These are phyloP conservation scores for Phytophthora meadii DNA, from an alignment of 352 stramenopile genomes.

Conservation along the genomic window DNA sequence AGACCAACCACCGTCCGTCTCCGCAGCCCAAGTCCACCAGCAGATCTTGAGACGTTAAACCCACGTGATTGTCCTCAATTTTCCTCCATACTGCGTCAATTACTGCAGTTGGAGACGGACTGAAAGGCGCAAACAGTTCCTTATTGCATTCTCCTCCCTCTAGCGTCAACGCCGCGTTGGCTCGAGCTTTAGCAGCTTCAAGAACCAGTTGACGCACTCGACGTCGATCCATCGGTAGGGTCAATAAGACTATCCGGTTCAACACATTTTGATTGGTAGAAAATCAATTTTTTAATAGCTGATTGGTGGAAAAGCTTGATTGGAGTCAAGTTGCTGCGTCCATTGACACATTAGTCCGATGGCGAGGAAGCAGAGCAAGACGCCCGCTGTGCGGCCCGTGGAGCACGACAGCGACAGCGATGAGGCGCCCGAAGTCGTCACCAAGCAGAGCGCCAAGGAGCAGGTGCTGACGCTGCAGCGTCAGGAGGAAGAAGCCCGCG, in stretches of 20 bases:
- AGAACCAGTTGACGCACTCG: constrained; percentile 72
- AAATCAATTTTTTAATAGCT: constrained; percentile 7
- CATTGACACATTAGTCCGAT: constrained; percentile 28
- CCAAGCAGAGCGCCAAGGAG: constrained; percentile 71
- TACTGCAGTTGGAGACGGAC: constrained; percentile 63
- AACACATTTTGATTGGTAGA: constrained; percentile 37
- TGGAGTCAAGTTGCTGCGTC: constrained; percentile 15
- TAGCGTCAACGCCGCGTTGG: constrained; percentile 56
- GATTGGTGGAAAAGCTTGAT: constrained; percentile 49
- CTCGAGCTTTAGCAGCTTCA: constrained; percentile 58
- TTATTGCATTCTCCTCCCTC: constrained; percentile 10
- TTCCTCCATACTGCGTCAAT: constrained; percentile 73
- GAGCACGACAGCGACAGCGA: constrained; percentile 66
- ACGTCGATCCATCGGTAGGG: constrained; percentile 33
- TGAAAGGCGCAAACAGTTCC: constrained; percentile 77
- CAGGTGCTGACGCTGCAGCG: constrained; percentile 55
- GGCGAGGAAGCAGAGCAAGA: constrained; percentile 34
- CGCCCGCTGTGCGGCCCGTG: constrained; percentile 15
- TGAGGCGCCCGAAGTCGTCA: constrained; percentile 80
- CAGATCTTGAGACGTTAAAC: constrained; percentile 50
- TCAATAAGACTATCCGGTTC: constrained; percentile 19
- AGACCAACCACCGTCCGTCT: constrained; percentile 82
- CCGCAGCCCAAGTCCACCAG: constrained; percentile 86
- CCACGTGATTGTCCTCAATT: constrained; percentile 26
- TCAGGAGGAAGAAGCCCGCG: constrained; percentile 58